Conservation (phyloP, 2,329 filamentous ascomycete species). For the Neofusicoccum kwambonambiense region DNA sequence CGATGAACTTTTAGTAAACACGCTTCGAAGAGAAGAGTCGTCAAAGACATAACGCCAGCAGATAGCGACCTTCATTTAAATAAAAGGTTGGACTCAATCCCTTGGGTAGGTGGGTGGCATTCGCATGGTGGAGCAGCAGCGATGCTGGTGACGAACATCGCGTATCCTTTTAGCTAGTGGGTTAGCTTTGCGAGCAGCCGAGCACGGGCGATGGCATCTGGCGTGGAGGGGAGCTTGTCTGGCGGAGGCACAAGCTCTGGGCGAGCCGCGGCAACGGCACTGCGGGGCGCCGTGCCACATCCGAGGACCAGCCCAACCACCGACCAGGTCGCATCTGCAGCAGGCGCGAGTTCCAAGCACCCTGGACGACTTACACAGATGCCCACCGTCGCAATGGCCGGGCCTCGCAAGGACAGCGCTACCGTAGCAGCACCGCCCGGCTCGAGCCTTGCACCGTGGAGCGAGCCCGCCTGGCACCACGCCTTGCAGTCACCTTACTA, state of each 20-base stretch:
- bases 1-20: too few species aligned
- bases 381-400: neutral
- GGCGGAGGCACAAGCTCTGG: neutral
- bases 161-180: too few species aligned
- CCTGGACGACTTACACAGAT: neutral
- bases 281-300: neutral
- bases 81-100: too few species aligned
- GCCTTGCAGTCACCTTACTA: conserved; percentile 61
- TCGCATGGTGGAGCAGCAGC: too few species aligned
- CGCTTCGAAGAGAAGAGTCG: too few species aligned
- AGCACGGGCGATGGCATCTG: neutral
- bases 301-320: neutral
- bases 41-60: too few species aligned
- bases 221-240: neutral
- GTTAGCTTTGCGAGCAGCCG: too few species aligned
- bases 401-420: neutral
- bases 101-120: too few species aligned
- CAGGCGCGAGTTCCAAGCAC: neutral
- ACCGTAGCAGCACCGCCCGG: neutral
- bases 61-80: too few species aligned
- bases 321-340: neutral
- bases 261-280: neutral
- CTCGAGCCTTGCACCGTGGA: conserved; percentile 33
- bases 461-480: conserved; percentile 48
- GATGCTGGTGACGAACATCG: too few species aligned